Evolutionary conservation across 1,284 basidiomycete genomes (phyloP).

Genomic region (Ganoderma lingzhi): DNA sequence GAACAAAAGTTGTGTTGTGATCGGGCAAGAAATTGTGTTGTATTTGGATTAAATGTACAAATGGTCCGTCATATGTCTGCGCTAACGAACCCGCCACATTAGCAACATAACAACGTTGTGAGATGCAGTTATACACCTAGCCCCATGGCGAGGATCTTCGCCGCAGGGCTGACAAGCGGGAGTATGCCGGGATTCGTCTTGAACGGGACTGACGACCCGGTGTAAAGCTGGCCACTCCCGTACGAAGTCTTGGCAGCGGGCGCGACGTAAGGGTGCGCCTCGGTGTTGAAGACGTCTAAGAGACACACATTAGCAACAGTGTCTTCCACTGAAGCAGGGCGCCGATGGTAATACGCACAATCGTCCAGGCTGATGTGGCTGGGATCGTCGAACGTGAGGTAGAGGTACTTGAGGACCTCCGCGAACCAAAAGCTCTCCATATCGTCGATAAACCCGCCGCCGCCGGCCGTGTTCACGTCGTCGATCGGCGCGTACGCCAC

Average conservation of each 20-base stretch:
- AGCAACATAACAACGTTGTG: background rate
- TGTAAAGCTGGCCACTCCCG: conserved; percentile 44
- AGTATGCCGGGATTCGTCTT: conserved; percentile 32
- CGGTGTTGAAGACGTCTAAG: conserved; percentile 76
- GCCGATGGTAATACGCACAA: conserved; percentile 49
- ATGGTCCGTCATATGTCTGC: too few species aligned
- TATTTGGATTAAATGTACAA: too few species aligned
- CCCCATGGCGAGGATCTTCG: background rate
- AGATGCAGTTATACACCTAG: background rate
- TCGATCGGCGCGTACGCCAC: conserved; percentile 52
- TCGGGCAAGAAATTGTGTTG: too few species aligned
- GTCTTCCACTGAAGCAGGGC: background rate
- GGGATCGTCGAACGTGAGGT: conserved; percentile 79
- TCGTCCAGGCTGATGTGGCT: conserved; percentile 67
- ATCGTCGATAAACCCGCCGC: conserved; percentile 56
- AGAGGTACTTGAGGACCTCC: conserved; percentile 79
- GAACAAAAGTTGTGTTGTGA: too few species aligned
- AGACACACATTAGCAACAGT: background rate
- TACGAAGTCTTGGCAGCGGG: conserved; percentile 56
- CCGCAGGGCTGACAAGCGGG: conserved; percentile 36
- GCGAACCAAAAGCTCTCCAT: conserved; percentile 83
- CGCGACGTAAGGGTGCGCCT: conserved; percentile 71
- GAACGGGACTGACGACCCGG: conserved; percentile 33
- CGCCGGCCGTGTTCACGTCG: conserved; percentile 54
- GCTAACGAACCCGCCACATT: too few species aligned